A percentile compares a stretch with the other conserved stretches of the same genome.
Conservation (phyloP, 192 early-diverging fungal species). For the Mortierella hygrophila region DNA sequence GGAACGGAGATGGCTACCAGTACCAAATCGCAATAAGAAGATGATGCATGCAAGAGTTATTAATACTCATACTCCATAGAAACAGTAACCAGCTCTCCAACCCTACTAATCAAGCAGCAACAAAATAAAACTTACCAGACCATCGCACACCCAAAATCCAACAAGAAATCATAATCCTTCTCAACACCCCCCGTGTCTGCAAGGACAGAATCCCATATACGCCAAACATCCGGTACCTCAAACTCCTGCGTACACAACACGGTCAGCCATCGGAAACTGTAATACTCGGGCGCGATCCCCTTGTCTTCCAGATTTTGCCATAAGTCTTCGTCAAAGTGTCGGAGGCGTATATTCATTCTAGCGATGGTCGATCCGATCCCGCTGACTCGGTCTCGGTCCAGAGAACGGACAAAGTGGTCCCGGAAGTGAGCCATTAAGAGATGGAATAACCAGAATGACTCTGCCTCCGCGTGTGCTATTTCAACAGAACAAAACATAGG, state of each 20-base stretch:
- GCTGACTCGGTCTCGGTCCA: constrained; percentile 71
- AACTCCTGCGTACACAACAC: constrained; percentile 83
- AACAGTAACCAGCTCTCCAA: background rate
- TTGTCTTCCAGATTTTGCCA: constrained; percentile 75
- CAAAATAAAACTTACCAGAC: constrained; percentile 61
- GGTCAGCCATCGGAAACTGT: constrained; percentile 87
- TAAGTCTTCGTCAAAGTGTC: constrained; percentile 68
- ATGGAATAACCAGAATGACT: constrained; percentile 84
- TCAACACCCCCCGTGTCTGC: constrained; percentile 69
- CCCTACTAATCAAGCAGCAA: background rate
- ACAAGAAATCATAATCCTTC: constrained; percentile 68
- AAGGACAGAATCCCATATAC: constrained; percentile 85
- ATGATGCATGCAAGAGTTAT: background rate
- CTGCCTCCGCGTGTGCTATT: constrained; percentile 81
- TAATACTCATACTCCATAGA: background rate
- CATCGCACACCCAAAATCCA: constrained; percentile 83
- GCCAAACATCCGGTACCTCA: constrained; percentile 80
- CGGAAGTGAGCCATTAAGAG: constrained; percentile 75
- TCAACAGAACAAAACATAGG: background rate
- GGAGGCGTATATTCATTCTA: constrained; percentile 67
- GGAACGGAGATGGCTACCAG: constrained; percentile 60
- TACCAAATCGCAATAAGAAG: constrained; percentile 15
- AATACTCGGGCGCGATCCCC: constrained; percentile 77
- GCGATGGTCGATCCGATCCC: constrained; percentile 74
- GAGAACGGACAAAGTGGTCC: constrained; percentile 83